Base-by-base conservation (phyloP, 129 eudicot species). In the Lactuca sativa region DNA sequence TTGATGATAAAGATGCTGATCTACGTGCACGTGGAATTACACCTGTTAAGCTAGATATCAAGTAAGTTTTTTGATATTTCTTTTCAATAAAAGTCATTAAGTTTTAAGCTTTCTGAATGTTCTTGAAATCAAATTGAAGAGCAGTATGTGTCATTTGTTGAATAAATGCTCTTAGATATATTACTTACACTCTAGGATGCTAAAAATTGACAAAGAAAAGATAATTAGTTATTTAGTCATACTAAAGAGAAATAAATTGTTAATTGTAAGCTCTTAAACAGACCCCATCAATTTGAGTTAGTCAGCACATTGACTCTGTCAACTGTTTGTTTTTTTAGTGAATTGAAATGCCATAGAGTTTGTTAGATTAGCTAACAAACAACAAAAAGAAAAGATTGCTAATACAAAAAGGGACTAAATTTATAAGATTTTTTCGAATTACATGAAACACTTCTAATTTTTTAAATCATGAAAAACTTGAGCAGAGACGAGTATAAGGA, bases 1-100 rank as follows among this genome's bases (percentile, higher is more conserved):
- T 92, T 71, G 96, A 92, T 83, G 86, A 92, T 82, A 92, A 89
- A 78, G 92, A 83, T 71, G 95, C 96, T 77, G 98, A 92, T 87
- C 76, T 82, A 70, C 98, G 91, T 76, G 98, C 96, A 77, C 91
- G 96, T 57, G 98, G 98, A 56, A 89, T 92, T 72, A 85, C 85
- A 14, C 91, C 86, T 57, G 84, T 89, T 58, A 92, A 92, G 83
- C 81, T 81, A 59, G 96, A 92, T 80, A 85, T 85, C 71, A 84
- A 81, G 98, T 92, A 82, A 84, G 95, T 66, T 53, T 48, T 77
- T 32, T 3, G 32, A 43, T 57, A 21, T 37, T 75, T 49, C 32
- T 59, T 66, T 51, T 44, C 55, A 21, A 37, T 55, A 33, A 36
- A 66, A 66, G 67, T 66, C 58, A 74, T 56, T 65, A 40, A 37